Percentiles rank a stretch among this genome's conserved stretches.
Evolutionary conservation across 805 yeast species (phyloP).

Genomic region (Komagataella pastoris): DNA sequence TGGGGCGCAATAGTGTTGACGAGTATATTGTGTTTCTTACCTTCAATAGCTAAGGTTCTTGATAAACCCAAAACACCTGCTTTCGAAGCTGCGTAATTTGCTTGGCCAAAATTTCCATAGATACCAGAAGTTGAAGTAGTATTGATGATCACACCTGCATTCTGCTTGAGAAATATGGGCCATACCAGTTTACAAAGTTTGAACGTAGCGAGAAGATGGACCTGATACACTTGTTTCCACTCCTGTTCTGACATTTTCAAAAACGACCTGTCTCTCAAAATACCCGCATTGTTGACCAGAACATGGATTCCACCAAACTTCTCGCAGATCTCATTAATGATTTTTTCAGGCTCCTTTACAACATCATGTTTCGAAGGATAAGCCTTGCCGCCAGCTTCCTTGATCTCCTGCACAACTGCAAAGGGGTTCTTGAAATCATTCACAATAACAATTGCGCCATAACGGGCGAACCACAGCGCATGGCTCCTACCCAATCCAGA

Average conservation of each 20-base stretch:
- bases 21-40: conserved; percentile 61
- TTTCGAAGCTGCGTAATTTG: conserved; percentile 91
- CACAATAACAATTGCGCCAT: conserved; percentile 91
- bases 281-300: conserved; percentile 89
- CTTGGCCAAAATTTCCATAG: conserved; percentile 95
- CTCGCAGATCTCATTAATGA: conserved; percentile 65
- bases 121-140: conserved; percentile 94
- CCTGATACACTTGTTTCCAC: conserved; percentile 71
- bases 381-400: conserved; percentile 54
- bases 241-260: conserved; percentile 71
- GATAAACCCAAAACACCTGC: conserved; percentile 79
- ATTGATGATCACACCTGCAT: conserved; percentile 72
- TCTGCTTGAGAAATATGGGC: conserved; percentile 76
- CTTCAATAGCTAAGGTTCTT: conserved; percentile 82
- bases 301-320: conserved; percentile 77
- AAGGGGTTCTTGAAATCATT: conserved; percentile 77
- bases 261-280: conserved; percentile 80
- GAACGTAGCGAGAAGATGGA: conserved; percentile 75
- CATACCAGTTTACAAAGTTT: conserved; percentile 80
- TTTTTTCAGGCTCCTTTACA: conserved; percentile 56
- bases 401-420: conserved; percentile 63
- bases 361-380: conserved; percentile 79
- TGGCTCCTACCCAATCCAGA: conserved; percentile 89
- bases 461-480: conserved; percentile 72
- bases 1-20: conserved; percentile 90